Conservation (phyloP, 148 eudicot species). For the Gaultheria prostrata region DNA sequence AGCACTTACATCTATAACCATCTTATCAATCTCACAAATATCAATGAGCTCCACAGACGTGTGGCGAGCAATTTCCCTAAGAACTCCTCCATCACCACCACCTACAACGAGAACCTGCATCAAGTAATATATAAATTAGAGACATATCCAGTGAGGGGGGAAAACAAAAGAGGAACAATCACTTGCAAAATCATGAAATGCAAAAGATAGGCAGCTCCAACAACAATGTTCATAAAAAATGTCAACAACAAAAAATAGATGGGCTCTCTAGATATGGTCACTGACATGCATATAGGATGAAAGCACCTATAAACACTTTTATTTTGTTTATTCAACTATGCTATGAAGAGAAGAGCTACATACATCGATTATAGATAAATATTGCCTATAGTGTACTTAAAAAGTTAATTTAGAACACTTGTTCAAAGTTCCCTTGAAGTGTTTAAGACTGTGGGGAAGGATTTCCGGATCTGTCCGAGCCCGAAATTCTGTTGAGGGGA, state of each 20-base stretch:
- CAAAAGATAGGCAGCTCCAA: neutral
- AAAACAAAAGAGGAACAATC: neutral
- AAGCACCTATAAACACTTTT: neutral
- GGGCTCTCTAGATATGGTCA: neutral
- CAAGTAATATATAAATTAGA: neutral
- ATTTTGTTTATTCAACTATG: neutral
- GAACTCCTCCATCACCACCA: conserved; percentile 99
- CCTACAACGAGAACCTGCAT: conserved; percentile 96
- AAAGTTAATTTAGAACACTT: neutral
- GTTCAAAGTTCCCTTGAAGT: neutral
- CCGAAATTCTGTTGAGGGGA: neutral
- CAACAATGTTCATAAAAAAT: neutral
- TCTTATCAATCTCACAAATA: conserved; percentile 92
- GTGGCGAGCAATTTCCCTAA: conserved; percentile 91
- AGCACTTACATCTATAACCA: conserved; percentile 90
- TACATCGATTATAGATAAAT: neutral
- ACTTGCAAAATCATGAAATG: neutral
- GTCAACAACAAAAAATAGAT: neutral
- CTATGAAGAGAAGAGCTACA: neutral
- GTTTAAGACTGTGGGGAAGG: neutral
- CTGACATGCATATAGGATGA: neutral
- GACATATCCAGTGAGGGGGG: neutral
- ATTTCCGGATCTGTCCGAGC: neutral
- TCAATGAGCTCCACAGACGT: conserved; percentile 84
- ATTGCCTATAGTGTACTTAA: neutral